Evolutionary conservation across 1,284 basidiomycete species (phyloP).

Genomic region (Malassezia nana): DNA sequence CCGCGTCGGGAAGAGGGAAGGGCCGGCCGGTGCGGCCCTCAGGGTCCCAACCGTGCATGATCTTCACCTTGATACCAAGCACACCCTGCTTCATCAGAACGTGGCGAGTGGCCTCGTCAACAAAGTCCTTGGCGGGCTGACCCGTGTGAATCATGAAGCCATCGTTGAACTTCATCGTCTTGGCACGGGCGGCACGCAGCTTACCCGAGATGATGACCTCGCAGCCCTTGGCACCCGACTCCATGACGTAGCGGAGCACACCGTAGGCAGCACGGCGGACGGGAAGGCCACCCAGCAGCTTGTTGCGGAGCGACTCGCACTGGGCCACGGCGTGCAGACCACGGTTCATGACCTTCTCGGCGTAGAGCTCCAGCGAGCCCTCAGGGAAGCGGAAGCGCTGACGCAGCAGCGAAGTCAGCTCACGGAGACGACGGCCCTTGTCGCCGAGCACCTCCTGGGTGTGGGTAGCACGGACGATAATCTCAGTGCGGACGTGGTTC

Average conservation of each 20-base stretch:
- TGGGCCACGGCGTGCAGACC: conserved; percentile 97
- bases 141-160: conserved; percentile 99
- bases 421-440: conserved; percentile 98
- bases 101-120: conserved; percentile 96
- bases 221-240: conserved; percentile 98
- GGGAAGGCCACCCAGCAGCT: conserved; percentile 97
- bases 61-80: conserved; percentile 99
- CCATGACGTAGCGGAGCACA: conserved; percentile 99
- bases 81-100: conserved; percentile 98
- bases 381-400: conserved; percentile 99
- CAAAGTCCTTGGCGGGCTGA: conserved; percentile 92
- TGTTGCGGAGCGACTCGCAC: conserved; percentile 97
- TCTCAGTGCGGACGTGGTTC: conserved; percentile 98
- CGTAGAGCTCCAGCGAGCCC: conserved; percentile 96
- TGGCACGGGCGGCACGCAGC: conserved; percentile 97
- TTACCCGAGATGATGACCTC: conserved; percentile 99
- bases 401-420: conserved; percentile 94
- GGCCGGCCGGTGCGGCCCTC: conserved; percentile 63
- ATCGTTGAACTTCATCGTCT: conserved; percentile 99
- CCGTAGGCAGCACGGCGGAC: conserved; percentile 99
- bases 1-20: conserved; percentile 91
- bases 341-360: conserved; percentile 98
- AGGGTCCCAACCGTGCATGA: conserved; percentile 96
- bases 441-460: conserved; percentile 99
- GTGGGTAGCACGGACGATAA: conserved; percentile 99